A percentile compares a stretch with the other conserved stretches of the same genome.
These are phyloP conservation scores for Fusarium domesticum DNA, from an alignment of 2,329 filamentous ascomycete species.

Conservation along the genomic window DNA sequence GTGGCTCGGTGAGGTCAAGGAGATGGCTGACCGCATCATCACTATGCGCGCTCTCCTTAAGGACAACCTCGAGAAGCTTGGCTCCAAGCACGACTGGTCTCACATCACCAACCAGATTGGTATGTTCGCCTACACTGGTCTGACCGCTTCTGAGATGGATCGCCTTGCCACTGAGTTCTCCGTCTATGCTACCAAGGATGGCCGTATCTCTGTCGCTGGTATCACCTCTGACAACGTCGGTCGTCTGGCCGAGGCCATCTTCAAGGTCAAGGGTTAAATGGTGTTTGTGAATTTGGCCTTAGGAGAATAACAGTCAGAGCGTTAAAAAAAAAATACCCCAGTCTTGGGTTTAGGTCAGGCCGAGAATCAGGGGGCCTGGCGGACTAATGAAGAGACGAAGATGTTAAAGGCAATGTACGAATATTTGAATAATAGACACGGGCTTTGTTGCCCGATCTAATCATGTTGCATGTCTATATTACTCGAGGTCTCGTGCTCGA, in stretches of 20 bases:
- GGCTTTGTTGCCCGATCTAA: conserved; percentile 5
- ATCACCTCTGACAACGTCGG: conserved; percentile 78
- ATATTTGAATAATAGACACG: conserved; percentile 18
- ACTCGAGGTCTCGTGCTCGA: neutral
- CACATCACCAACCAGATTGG: conserved; percentile 99
- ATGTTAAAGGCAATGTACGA: conserved; percentile 25
- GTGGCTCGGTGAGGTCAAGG: conserved; percentile 96
- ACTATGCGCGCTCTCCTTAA: conserved; percentile 94
- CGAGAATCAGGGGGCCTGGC: conserved; percentile 4
- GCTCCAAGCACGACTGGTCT: conserved; percentile 96
- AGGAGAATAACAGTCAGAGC: neutral
- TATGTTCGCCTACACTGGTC: conserved; percentile 98
- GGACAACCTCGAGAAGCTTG: conserved; percentile 90
- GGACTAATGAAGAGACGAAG: conserved; percentile 21
- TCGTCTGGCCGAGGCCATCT: conserved; percentile 78
- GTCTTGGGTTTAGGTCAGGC: conserved; percentile 18
- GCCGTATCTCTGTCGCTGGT: conserved; percentile 80
- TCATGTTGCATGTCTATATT: neutral
- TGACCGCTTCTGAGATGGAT: conserved; percentile 89
- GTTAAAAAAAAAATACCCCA: conserved; percentile 23
- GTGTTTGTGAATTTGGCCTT: neutral
- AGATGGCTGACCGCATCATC: conserved; percentile 98
- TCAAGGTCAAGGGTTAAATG: conserved; percentile 70
- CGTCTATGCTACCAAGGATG: conserved; percentile 94
- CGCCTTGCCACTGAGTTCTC: conserved; percentile 90